These are phyloP conservation scores for Sarocladium brachiariae DNA, from an alignment of 2,329 filamentous ascomycete genomes.

Conservation along the genomic window DNA sequence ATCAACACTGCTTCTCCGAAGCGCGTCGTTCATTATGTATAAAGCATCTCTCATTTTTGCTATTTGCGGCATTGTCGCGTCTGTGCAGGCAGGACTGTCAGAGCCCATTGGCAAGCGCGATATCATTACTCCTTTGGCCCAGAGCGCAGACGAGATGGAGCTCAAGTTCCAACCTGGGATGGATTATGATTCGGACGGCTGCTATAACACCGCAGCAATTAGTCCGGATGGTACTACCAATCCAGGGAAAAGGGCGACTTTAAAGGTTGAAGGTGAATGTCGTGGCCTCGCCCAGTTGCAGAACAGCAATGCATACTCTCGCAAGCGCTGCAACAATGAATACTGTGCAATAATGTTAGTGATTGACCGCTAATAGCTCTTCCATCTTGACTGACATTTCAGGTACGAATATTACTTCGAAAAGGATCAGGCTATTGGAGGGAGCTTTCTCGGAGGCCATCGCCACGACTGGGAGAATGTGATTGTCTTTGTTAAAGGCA, in stretches of 20 bases:
- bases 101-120: constrained; percentile 16
- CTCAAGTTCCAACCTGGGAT: constrained; percentile 29
- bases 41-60: not conserved
- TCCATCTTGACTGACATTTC: not conserved
- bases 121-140: constrained; percentile 23
- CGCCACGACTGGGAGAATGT: constrained; percentile 36
- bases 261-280: constrained; percentile 22
- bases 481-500: constrained; percentile 24
- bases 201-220: constrained; percentile 41
- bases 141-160: constrained; percentile 25
- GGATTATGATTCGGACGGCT: constrained; percentile 33
- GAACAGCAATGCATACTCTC: constrained; percentile 25
- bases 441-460: constrained; percentile 26
- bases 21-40: not conserved
- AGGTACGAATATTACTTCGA: constrained; percentile 33
- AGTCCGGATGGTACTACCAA: constrained; percentile 26
- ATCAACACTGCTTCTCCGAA: not conserved
- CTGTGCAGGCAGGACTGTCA: not conserved
- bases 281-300: constrained; percentile 23
- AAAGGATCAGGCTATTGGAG: constrained; percentile 33
- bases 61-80: not conserved
- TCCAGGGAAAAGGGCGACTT: constrained; percentile 19
- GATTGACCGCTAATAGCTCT: not conserved
- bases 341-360: constrained; percentile 25
- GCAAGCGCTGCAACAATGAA: constrained; percentile 26